A percentile compares a stretch with the other conserved stretches of the same genome.
Evolutionary conservation across 1,284 basidiomycete genomes (phyloP).

Genomic region (Microbotryum lychnidis-dioicae): DNA sequence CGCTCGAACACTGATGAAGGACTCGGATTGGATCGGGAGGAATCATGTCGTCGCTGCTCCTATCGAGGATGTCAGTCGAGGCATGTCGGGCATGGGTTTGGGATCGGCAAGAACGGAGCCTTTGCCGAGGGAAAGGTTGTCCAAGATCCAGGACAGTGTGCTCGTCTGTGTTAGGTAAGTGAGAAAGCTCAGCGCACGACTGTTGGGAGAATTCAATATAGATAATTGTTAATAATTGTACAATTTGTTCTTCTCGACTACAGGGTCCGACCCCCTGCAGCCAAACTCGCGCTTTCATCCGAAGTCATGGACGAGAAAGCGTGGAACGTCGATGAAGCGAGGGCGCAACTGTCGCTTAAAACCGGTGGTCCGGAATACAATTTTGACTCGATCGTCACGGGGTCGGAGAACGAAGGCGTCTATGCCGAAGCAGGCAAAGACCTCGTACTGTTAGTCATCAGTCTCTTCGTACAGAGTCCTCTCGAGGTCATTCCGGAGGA

Average conservation of each 20-base stretch:
- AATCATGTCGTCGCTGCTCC: neutral
- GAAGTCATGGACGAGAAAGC: constrained; percentile 19
- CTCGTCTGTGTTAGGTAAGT: constrained; percentile 28
- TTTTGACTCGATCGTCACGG: constrained; percentile 71
- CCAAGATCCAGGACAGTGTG: constrained; percentile 27
- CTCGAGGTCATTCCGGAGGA: neutral
- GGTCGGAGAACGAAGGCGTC: constrained; percentile 71
- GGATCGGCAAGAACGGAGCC: no score
- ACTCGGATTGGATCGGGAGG: neutral
- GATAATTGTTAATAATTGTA: neutral
- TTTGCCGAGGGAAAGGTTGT: neutral
- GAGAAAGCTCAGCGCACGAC: neutral
- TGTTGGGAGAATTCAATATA: neutral
- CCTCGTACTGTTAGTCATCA: constrained; percentile 56
- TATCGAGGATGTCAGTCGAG: neutral
- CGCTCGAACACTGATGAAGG: constrained; percentile 1
- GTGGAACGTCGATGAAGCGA: constrained; percentile 19
- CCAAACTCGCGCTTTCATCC: constrained; percentile 12
- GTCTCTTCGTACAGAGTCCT: neutral
- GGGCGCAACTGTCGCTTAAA: constrained; percentile 13
- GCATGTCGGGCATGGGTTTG: constrained; percentile 5
- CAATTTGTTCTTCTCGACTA: no score
- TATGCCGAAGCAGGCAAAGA: constrained; percentile 76
- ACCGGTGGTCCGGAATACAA: constrained; percentile 50
- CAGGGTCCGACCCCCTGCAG: constrained; percentile 30